Conservation (phyloP, 306 rosid genomes). For the Hippophae rhamnoides region DNA sequence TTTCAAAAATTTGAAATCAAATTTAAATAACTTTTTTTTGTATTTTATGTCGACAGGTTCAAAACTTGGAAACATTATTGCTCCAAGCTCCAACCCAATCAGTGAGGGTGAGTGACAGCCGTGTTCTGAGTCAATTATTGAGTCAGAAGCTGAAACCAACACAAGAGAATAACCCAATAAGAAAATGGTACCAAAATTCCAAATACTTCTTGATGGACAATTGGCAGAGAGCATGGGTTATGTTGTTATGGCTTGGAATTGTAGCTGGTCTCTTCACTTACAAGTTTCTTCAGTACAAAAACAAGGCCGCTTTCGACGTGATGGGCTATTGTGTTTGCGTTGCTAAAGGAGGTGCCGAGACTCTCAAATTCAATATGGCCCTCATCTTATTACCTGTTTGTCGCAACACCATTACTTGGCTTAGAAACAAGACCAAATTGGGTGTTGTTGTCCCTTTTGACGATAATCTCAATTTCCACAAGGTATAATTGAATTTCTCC, state of each 20-base stretch:
- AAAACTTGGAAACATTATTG: slow-evolving; percentile 39
- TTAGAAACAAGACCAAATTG: slow-evolving; percentile 46
- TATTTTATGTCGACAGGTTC: slow-evolving; percentile 12
- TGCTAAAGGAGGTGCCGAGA: slow-evolving; percentile 62
- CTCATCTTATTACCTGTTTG: slow-evolving; percentile 46
- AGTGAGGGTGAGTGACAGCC: slow-evolving; percentile 39
- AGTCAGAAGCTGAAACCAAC: slow-evolving; percentile 54
- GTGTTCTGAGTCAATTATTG: slow-evolving; percentile 37
- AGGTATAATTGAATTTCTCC: background rate
- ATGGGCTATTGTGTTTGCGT: slow-evolving; percentile 54
- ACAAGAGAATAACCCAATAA: slow-evolving; percentile 27
- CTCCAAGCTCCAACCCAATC: slow-evolving; percentile 46
- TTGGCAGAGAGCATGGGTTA: slow-evolving; percentile 52
- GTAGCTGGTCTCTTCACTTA: slow-evolving; percentile 30
- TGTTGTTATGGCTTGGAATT: slow-evolving; percentile 37
- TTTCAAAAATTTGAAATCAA: too few species aligned
- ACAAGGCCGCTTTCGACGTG: slow-evolving; percentile 27
- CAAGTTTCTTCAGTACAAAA: slow-evolving; percentile 42
- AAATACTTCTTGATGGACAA: slow-evolving; percentile 41
- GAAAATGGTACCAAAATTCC: slow-evolving; percentile 15
- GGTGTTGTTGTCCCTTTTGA: slow-evolving; percentile 44
- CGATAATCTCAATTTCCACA: slow-evolving; percentile 52
- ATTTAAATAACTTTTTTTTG: background rate
- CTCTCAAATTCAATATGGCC: slow-evolving; percentile 57
- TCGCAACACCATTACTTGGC: slow-evolving; percentile 65